A percentile compares a stretch with the other conserved stretches of the same genome.
Evolutionary conservation across 306 rosid species (phyloP).

Genomic region (Oemleria cerasiformis): DNA sequence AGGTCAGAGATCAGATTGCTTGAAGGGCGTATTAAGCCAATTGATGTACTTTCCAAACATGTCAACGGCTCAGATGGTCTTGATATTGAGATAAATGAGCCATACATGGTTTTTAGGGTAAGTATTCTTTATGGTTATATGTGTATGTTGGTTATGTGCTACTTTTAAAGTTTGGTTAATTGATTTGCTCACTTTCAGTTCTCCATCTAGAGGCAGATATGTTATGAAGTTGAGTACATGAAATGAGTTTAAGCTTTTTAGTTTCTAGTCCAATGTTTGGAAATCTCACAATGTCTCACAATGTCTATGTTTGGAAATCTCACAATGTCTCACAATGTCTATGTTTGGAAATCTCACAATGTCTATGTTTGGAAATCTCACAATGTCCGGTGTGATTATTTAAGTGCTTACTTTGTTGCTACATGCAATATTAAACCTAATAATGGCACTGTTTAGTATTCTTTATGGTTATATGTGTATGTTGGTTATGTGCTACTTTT

Average conservation of each 20-base stretch:
- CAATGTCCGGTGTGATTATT: background rate
- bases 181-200: background rate
- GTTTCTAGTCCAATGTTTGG: background rate
- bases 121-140: background rate
- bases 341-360: too few relatives aligned
- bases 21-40: conserved; percentile 95
- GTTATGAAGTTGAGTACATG: background rate
- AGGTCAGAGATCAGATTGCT: conserved; percentile 97
- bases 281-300: too few relatives aligned
- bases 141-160: background rate
- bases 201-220: background rate
- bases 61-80: conserved; percentile 78
- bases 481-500: background rate
- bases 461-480: background rate
- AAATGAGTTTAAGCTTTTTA: background rate
- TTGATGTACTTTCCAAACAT: conserved; percentile 83
- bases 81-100: conserved; percentile 88
- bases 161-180: background rate
- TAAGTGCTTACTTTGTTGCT: background rate
- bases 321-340: too few relatives aligned
- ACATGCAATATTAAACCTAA: background rate
- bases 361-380: too few relatives aligned
- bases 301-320: too few relatives aligned
- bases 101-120: conserved; percentile 96
- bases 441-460: background rate